phyloP scores from a whole-genome alignment of 352 stramenopile genomes.

The Pythium brassicae region DNA sequence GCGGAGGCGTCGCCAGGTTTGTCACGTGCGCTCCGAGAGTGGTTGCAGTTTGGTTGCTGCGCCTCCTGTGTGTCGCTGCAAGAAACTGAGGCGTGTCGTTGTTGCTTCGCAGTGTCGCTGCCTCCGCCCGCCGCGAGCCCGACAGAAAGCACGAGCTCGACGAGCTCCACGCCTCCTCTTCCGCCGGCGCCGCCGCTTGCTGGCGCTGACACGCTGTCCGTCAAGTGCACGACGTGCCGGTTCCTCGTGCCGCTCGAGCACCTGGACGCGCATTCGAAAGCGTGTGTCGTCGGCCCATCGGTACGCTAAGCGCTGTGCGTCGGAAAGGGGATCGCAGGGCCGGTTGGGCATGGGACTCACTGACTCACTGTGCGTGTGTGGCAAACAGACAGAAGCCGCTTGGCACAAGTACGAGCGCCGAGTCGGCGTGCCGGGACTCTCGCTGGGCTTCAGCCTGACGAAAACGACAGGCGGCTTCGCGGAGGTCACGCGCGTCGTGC shows the following conservation, averaged over 20 bases:
- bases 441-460: slow-evolving; percentile 67
- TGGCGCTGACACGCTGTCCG: slow-evolving; percentile 14
- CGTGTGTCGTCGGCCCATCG: slow-evolving; percentile 39
- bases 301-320: slow-evolving; percentile 16
- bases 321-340: background rate
- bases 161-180: background rate
- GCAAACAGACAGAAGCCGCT: slow-evolving; percentile 19
- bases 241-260: slow-evolving; percentile 36
- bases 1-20: slow-evolving; percentile 5
- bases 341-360: background rate
- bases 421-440: slow-evolving; percentile 32
- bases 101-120: background rate
- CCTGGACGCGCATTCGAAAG: slow-evolving; percentile 59
- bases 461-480: slow-evolving; percentile 67
- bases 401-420: slow-evolving; percentile 67
- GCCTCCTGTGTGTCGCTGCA: background rate
- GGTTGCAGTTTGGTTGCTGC: too few relatives aligned
- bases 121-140: slow-evolving; percentile 5
- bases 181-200: background rate
- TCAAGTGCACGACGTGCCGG: slow-evolving; percentile 76
- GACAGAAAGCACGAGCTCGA: slow-evolving; percentile 2
- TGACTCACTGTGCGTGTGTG: slow-evolving; percentile 4
- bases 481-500: slow-evolving; percentile 61
- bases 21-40: too few relatives aligned
- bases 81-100: background rate